Conservation (phyloP, 805 yeast genomes). For the Cyberlindnera xylosilytica region DNA sequence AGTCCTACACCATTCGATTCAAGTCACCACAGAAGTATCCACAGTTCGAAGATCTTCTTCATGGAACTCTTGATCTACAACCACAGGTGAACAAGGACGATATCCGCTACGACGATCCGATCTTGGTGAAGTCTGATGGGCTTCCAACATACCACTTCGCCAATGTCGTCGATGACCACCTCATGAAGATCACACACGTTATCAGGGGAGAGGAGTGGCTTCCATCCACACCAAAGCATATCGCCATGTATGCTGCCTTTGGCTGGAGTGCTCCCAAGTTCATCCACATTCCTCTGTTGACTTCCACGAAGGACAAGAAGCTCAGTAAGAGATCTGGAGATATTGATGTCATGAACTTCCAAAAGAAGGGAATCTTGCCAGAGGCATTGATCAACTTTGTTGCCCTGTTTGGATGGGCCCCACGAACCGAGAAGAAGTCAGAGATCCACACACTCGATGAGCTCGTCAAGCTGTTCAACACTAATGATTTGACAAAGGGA, state of each 20-base stretch:
- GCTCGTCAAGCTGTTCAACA: slow-evolving; percentile 51
- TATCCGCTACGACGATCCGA: slow-evolving; percentile 83
- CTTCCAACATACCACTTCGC: slow-evolving; percentile 97
- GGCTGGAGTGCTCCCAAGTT: slow-evolving; percentile 82
- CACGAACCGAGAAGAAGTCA: slow-evolving; percentile 46
- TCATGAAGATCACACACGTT: slow-evolving; percentile 91
- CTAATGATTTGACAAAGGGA: slow-evolving; percentile 82
- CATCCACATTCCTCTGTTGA: slow-evolving; percentile 87
- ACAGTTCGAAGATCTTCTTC: slow-evolving; percentile 66
- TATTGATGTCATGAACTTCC: slow-evolving; percentile 60
- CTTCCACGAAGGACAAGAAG: slow-evolving; percentile 69
- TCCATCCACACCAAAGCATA: slow-evolving; percentile 92
- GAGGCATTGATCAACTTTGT: slow-evolving; percentile 86
- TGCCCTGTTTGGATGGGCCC: slow-evolving; percentile 94
- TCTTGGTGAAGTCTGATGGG: slow-evolving; percentile 88
- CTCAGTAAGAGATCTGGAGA: slow-evolving; percentile 86
- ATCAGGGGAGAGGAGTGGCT: slow-evolving; percentile 98
- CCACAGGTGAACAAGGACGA: slow-evolving; percentile 73
- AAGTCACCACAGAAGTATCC: slow-evolving; percentile 73
- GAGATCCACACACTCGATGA: slow-evolving; percentile 54
- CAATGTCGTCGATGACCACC: slow-evolving; percentile 90
- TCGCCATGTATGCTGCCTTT: slow-evolving; percentile 80
- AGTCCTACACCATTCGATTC: slow-evolving; percentile 62
- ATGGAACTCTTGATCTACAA: slow-evolving; percentile 73
- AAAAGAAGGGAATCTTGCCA: slow-evolving; percentile 65